Conservation (phyloP, 176 grass and related monocot genomes). For the Oryza meyeriana region DNA sequence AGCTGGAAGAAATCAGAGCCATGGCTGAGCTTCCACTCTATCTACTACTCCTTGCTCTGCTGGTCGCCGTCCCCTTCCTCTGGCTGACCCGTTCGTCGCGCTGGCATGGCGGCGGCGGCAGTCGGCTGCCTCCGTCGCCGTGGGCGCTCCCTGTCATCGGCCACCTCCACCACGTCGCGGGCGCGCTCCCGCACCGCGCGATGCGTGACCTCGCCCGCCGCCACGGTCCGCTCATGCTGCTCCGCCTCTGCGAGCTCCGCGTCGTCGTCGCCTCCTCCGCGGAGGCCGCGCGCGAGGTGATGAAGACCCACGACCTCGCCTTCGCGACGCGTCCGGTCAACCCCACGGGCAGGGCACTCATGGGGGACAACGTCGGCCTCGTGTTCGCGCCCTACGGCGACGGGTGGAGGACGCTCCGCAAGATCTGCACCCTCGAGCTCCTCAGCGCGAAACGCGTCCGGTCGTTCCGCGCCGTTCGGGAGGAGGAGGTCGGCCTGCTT, state of each 20-base stretch:
- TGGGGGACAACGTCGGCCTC: background rate
- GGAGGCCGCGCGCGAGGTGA: background rate
- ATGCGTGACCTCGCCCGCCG: background rate
- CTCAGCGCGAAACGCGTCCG: background rate
- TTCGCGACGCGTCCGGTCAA: slow-evolving; percentile 7
- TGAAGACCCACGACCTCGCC: slow-evolving; percentile 12
- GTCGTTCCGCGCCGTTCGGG: background rate
- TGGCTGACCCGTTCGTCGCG: background rate
- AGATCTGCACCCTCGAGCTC: background rate
- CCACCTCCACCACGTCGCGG: slow-evolving; percentile 17
- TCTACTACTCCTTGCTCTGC: background rate
- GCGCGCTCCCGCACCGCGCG: slow-evolving; percentile 8
- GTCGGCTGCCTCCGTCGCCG: background rate
- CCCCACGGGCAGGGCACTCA: background rate
- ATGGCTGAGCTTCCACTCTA: background rate
- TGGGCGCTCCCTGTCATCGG: slow-evolving; percentile 22
- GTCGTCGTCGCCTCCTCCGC: background rate
- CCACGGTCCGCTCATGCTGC: background rate
- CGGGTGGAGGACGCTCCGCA: background rate
- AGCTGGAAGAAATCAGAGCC: background rate
- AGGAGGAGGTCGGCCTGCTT: background rate
- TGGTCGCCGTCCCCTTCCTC: background rate
- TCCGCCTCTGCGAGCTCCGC: background rate
- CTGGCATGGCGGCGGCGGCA: background rate
- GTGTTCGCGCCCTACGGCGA: background rate